Conservation (phyloP, 2,329 filamentous ascomycete species). For the Neurospora sp. region DNA sequence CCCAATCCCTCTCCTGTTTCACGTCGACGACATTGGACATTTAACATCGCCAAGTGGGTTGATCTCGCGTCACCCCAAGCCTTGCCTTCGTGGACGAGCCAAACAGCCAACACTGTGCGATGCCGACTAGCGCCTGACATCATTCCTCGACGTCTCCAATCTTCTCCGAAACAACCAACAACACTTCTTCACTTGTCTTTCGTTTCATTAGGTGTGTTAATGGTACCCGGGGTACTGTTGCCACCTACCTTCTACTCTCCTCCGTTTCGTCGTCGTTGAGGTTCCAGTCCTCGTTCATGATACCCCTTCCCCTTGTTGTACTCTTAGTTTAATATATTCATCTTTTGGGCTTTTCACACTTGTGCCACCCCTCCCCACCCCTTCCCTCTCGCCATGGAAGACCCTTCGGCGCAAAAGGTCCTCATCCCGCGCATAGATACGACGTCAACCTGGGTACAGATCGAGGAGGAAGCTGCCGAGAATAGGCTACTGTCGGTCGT, state of each 20-base stretch:
- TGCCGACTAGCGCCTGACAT: not conserved
- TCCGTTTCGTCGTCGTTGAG: not conserved
- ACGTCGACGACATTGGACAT: not conserved
- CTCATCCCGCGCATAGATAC: slow-evolving; percentile 11
- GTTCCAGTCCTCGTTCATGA: slow-evolving; percentile 12
- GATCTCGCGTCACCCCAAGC: not conserved
- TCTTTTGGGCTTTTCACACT: not conserved
- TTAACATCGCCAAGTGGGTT: not conserved
- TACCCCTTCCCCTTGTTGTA: slow-evolving; percentile 8
- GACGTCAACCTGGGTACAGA: slow-evolving; percentile 16
- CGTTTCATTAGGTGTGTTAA: not conserved
- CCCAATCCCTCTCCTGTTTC: not conserved
- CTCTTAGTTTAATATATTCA: slow-evolving; percentile 4
- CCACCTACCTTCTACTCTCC: not conserved
- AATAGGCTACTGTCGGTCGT: slow-evolving; percentile 16
- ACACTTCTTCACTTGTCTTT: not conserved
- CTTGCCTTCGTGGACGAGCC: not conserved
- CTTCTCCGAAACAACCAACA: not conserved
- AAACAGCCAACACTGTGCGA: not conserved
- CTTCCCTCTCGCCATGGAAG: not conserved
- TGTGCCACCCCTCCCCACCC: not conserved
- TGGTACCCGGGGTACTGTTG: not conserved
- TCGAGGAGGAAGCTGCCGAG: slow-evolving; percentile 16
- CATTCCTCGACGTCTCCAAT: not conserved
- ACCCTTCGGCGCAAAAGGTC: slow-evolving; percentile 2